Evolutionary conservation across 768 basidiomycete genomes (phyloP).

Genomic region (Suillus spraguei): DNA sequence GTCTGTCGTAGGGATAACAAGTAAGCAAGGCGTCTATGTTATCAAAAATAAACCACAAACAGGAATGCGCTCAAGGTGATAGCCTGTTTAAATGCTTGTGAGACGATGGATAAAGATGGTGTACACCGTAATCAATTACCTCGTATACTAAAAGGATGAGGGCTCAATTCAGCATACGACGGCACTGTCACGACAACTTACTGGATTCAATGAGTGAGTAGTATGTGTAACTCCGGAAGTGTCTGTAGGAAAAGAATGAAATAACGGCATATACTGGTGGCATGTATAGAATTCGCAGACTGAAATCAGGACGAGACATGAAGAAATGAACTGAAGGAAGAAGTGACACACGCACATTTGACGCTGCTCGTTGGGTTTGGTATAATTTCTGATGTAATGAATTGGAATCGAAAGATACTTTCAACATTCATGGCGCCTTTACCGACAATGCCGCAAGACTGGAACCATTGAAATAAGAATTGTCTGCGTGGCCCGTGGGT

Average conservation of each 20-base stretch:
- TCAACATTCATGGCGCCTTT: slow-evolving; percentile 22
- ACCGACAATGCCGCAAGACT: slow-evolving; percentile 68
- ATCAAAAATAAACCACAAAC: slow-evolving; percentile 42
- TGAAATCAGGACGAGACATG: slow-evolving; percentile 27
- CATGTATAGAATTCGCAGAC: slow-evolving; percentile 83
- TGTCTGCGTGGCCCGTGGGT: slow-evolving; percentile 50
- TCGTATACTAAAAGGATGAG: slow-evolving; percentile 57
- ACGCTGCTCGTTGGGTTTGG: slow-evolving; percentile 70
- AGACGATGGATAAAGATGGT: slow-evolving; percentile 19
- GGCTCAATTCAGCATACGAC: slow-evolving; percentile 21
- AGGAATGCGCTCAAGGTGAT: slow-evolving; percentile 86
- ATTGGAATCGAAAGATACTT: background rate
- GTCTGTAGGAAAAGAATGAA: slow-evolving; percentile 86
- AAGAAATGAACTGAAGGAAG: slow-evolving; percentile 1
- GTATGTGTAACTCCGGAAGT: slow-evolving; percentile 76
- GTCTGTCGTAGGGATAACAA: slow-evolving; percentile 37
- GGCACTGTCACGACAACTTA: slow-evolving; percentile 27
- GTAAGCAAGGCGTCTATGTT: background rate
- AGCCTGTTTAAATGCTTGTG: slow-evolving; percentile 47
- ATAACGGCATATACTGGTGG: slow-evolving; percentile 80
- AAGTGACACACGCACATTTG: slow-evolving; percentile 60
- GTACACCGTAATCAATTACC: slow-evolving; percentile 38
- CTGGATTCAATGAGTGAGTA: slow-evolving; percentile 54
- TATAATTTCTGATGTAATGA: slow-evolving; percentile 60
- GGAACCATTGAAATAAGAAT: slow-evolving; percentile 58